These are phyloP conservation scores for Peronospora belbahrii DNA, from an alignment of 352 stramenopile species.

Conservation along the genomic window DNA sequence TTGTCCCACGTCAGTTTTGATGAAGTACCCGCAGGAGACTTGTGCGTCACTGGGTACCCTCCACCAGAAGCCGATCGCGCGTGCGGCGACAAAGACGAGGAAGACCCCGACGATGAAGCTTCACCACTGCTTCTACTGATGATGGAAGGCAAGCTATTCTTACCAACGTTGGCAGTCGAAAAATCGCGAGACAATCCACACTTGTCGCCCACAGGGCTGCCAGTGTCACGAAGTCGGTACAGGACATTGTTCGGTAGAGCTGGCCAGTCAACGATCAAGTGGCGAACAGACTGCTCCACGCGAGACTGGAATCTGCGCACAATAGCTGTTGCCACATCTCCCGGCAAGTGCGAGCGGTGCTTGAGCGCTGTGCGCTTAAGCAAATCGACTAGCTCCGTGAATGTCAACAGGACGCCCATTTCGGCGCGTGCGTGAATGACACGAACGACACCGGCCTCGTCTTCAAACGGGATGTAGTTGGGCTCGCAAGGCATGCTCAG, in stretches of 20 bases:
- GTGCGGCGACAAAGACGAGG: constrained; percentile 19
- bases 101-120: constrained; percentile 17
- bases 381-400: constrained; percentile 59
- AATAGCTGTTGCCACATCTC: constrained; percentile 32
- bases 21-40: constrained; percentile 1
- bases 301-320: constrained; percentile 49
- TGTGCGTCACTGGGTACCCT: constrained; percentile 4
- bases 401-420: constrained; percentile 63
- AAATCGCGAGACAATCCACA: constrained; percentile 8
- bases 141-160: constrained; percentile 7
- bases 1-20: constrained; percentile 2
- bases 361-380: constrained; percentile 54
- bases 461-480: constrained; percentile 59
- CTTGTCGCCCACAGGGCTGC: constrained; percentile 3
- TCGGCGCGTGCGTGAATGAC: constrained; percentile 63
- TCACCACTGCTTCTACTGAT: constrained; percentile 13
- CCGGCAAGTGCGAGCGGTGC: constrained; percentile 33
- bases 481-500: constrained; percentile 32
- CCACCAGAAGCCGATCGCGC: constrained; percentile 1
- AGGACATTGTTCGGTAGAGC: constrained; percentile 24
- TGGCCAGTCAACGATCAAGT: constrained; percentile 60
- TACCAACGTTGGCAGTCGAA: constrained; percentile 3
- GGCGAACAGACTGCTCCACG: constrained; percentile 52
- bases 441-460: constrained; percentile 58
- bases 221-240: constrained; percentile 26